phyloP scores from a whole-genome alignment of 768 basidiomycete genomes.

The Cystobasidiopsis lactophilus region DNA sequence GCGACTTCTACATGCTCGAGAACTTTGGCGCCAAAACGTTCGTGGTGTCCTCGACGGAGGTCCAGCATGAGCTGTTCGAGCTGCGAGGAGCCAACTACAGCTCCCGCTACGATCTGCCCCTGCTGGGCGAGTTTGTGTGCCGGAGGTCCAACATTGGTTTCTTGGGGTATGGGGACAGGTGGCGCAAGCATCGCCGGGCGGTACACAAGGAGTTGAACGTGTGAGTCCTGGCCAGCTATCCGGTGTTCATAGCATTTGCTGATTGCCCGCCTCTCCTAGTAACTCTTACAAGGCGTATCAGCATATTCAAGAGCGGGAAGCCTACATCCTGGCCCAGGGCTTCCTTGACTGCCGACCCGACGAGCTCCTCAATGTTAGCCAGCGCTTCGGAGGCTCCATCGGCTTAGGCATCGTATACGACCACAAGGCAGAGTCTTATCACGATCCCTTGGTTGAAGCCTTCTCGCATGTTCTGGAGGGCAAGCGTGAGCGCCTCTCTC shows the following conservation, averaged over 20 bases:
- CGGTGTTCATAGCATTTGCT: no score
- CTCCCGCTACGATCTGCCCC: conserved; percentile 3
- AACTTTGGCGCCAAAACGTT: conserved; percentile 5
- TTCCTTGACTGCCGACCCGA: neutral
- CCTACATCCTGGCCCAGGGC: neutral
- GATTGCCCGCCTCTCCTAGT: no score
- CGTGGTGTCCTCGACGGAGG: conserved; percentile 1
- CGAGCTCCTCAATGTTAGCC: neutral
- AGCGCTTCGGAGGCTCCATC: neutral
- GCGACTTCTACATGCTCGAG: conserved; percentile 2
- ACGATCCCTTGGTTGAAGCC: neutral
- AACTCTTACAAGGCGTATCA: no score
- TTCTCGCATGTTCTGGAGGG: neutral
- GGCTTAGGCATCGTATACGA: neutral
- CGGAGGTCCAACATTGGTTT: neutral
- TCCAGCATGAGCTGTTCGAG: conserved; percentile 11
- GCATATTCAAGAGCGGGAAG: neutral
- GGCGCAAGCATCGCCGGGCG: neutral
- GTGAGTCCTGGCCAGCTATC: no score
- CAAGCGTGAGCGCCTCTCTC: neutral
- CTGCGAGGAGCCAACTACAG: conserved; percentile 8
- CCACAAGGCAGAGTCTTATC: neutral
- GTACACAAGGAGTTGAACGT: neutral
- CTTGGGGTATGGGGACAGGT: neutral
- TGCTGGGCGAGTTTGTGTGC: neutral